Conservation (phyloP, 306 rosid species). For the Canavalia gladiata region DNA sequence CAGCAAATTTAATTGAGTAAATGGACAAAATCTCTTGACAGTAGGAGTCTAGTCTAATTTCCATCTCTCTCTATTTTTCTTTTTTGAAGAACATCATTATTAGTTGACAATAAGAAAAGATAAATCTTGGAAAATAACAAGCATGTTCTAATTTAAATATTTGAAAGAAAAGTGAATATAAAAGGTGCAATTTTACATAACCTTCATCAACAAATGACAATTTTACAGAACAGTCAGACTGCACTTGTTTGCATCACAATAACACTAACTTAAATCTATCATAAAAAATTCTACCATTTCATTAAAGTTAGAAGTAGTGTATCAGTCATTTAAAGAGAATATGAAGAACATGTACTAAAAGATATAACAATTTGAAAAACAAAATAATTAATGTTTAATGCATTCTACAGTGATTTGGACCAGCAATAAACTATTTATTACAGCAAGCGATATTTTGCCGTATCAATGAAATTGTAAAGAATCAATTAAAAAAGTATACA, state of each 20-base stretch:
- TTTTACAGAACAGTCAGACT: not conserved
- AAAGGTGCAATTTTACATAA: not conserved
- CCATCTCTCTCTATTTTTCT: too few species aligned
- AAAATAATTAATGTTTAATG: not conserved
- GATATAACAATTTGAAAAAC: not conserved
- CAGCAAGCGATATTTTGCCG: not conserved
- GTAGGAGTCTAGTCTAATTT: too few species aligned
- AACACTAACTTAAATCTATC: not conserved
- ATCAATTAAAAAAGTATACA: not conserved
- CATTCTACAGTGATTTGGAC: not conserved
- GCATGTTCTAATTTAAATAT: not conserved
- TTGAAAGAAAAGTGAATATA: not conserved
- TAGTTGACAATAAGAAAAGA: too few species aligned
- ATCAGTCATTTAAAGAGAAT: not conserved
- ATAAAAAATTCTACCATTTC: too few species aligned
- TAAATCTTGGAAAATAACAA: too few species aligned
- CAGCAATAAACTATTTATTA: not conserved
- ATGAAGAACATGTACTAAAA: slow-evolving; percentile 2
- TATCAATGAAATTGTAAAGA: not conserved
- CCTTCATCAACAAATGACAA: not conserved
- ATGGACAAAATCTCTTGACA: too few species aligned
- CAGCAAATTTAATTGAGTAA: too few species aligned
- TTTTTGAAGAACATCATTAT: too few species aligned
- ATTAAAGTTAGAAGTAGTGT: not conserved
- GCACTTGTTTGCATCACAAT: not conserved